Conservation (phyloP, 768 basidiomycete genomes). For the Dioszegia aurantiaca region DNA sequence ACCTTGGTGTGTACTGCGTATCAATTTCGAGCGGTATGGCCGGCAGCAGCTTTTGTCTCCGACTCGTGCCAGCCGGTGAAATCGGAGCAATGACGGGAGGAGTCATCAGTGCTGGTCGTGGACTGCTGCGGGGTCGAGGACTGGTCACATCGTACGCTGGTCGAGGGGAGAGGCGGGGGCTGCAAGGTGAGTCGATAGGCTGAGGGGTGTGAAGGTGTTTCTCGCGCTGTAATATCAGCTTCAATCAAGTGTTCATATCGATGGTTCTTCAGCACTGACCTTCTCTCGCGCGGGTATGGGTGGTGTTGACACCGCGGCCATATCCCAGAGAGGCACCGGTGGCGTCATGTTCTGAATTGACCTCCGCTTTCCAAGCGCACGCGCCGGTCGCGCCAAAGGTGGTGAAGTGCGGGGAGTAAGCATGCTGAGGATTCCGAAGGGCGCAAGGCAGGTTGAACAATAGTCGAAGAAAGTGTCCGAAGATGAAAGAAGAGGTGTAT, state of each 20-base stretch:
- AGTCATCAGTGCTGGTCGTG: constrained; percentile 14
- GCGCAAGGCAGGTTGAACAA: background rate
- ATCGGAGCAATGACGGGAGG: constrained; percentile 13
- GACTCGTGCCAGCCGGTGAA: constrained; percentile 14
- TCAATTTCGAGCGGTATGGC: constrained; percentile 22
- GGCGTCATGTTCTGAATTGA: constrained; percentile 15
- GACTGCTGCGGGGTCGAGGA: constrained; percentile 3
- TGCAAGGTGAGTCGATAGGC: constrained; percentile 4
- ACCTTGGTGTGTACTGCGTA: constrained; percentile 12
- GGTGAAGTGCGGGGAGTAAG: constrained; percentile 11
- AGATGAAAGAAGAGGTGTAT: too few relatives aligned
- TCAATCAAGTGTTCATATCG: background rate
- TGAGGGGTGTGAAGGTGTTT: constrained; percentile 12
- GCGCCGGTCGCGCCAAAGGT: background rate
- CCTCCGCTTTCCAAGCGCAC: background rate
- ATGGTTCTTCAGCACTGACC: too few relatives aligned
- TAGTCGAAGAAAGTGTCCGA: background rate
- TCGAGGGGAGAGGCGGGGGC: constrained; percentile 11
- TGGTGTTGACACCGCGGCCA: constrained; percentile 1
- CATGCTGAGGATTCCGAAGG: background rate
- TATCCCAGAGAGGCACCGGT: constrained; percentile 10
- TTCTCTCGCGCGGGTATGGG: constrained; percentile 7
- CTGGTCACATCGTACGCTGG: background rate
- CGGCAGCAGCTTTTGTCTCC: constrained; percentile 23
- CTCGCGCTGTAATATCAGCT: constrained; percentile 4